Evolutionary conservation across 1,284 basidiomycete species (phyloP).

Genomic region (Agroathelia rolfsii): DNA sequence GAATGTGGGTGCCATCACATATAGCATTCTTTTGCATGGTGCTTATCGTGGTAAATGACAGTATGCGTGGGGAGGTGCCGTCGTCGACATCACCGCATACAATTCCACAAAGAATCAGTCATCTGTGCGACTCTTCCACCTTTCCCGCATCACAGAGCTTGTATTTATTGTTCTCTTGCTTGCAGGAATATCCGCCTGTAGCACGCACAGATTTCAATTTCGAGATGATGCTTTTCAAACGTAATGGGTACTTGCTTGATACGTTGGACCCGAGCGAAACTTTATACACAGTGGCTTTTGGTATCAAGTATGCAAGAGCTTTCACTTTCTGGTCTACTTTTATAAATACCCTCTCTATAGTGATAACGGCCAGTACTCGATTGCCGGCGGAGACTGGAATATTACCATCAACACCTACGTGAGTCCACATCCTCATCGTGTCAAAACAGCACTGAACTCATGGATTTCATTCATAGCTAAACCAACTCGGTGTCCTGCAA

Average conservation of each 20-base stretch:
- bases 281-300: constrained; percentile 20
- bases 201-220: constrained; percentile 18
- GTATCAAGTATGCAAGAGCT: constrained; percentile 21
- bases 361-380: constrained; percentile 18
- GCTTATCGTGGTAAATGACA: constrained; percentile 8
- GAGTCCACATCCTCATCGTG: background rate
- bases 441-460: too few relatives aligned
- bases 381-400: constrained; percentile 18
- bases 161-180: too few relatives aligned
- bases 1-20: constrained; percentile 13
- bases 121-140: too few relatives aligned
- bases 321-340: too few relatives aligned
- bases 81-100: constrained; percentile 23
- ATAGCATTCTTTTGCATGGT: background rate
- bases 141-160: too few relatives aligned
- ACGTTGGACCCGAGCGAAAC: constrained; percentile 17
- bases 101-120: constrained; percentile 19
- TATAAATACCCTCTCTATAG: constrained; percentile 7
- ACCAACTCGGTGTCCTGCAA: constrained; percentile 19
- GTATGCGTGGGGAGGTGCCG: constrained; percentile 24
- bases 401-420: constrained; percentile 18
- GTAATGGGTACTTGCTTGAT: constrained; percentile 19
- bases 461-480: constrained; percentile 10
- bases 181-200: too few relatives aligned
- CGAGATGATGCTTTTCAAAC: constrained; percentile 16